These are phyloP conservation scores for Phialophora verrucosa DNA, from an alignment of 2,329 filamentous ascomycete genomes.

Conservation along the genomic window DNA sequence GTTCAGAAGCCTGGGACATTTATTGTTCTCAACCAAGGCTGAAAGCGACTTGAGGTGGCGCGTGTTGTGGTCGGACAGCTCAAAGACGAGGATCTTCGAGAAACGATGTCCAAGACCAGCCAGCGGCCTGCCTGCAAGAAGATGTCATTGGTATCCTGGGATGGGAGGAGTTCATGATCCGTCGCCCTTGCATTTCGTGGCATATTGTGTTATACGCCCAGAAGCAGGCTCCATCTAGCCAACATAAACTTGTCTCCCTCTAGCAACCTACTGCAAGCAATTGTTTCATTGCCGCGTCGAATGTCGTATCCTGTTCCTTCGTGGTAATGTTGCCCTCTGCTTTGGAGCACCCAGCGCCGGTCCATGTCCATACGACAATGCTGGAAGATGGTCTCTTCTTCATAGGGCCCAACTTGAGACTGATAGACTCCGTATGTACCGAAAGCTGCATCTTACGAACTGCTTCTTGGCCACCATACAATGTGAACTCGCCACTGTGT, in stretches of 20 bases:
- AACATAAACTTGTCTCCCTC: not conserved
- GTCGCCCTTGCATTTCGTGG: not conserved
- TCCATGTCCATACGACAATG: constrained; percentile 30
- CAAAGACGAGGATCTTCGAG: too few species aligned
- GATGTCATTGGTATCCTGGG: constrained; percentile 1
- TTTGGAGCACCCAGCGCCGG: constrained; percentile 19
- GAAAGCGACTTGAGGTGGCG: too few species aligned
- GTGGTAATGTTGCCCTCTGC: constrained; percentile 19
- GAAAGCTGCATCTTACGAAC: constrained; percentile 27
- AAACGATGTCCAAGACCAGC: too few species aligned
- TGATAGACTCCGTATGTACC: constrained; percentile 24
- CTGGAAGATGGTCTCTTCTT: constrained; percentile 3
- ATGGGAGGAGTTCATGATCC: not conserved
- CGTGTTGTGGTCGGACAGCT: not conserved
- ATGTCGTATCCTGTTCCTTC: constrained; percentile 14
- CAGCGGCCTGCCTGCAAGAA: not conserved
- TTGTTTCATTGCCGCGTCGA: constrained; percentile 20
- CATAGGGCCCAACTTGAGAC: constrained; percentile 14
- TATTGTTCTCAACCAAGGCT: too few species aligned
- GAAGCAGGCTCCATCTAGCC: not conserved
- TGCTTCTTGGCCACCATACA: constrained; percentile 23
- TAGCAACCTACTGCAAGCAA: constrained; percentile 13
- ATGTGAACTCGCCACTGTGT: constrained; percentile 29
- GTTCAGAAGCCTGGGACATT: too few species aligned
- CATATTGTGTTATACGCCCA: not conserved